Percentiles rank a stretch among this genome's conserved stretches.
These are phyloP conservation scores for Colletotrichum neosansevieriae DNA, from an alignment of 2,329 filamentous ascomycete species.

Conservation along the genomic window DNA sequence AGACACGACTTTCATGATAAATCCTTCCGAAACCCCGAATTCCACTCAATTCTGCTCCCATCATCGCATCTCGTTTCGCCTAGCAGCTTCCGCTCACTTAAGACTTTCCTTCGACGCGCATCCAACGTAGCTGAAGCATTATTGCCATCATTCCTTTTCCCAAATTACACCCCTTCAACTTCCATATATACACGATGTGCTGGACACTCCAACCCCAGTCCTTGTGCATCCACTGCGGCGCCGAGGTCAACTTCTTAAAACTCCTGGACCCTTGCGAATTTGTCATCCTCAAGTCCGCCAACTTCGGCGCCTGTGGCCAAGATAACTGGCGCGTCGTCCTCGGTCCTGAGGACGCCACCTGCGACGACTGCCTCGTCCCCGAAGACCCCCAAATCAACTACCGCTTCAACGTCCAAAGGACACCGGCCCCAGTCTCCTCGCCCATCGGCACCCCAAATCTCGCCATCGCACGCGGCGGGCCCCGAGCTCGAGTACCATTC, in stretches of 20 bases:
- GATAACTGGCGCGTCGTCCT: not conserved
- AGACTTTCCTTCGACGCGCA: no score
- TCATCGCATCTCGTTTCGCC: no score
- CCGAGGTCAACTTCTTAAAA: not conserved
- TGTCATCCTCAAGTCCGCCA: not conserved
- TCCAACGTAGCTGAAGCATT: no score
- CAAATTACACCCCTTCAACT: not conserved
- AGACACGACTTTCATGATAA: no score
- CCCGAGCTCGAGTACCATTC: no score
- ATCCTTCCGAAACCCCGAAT: no score
- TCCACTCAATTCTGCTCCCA: no score
- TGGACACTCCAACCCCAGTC: conserved; percentile 7
- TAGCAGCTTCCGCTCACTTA: no score
- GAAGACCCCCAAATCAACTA: not conserved
- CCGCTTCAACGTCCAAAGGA: not conserved
- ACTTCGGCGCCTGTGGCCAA: not conserved
- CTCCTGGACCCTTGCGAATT: conserved; percentile 2
- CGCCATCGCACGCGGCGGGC: no score
- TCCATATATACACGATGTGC: not conserved
- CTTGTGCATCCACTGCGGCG: not conserved
- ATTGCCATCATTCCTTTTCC: no score
- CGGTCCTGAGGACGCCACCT: not conserved
- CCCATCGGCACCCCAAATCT: no score
- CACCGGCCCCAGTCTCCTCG: no score
- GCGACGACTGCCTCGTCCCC: not conserved